Conservation (phyloP, 2,329 filamentous ascomycete genomes). For the Arthrobotrys entomopaga region DNA sequence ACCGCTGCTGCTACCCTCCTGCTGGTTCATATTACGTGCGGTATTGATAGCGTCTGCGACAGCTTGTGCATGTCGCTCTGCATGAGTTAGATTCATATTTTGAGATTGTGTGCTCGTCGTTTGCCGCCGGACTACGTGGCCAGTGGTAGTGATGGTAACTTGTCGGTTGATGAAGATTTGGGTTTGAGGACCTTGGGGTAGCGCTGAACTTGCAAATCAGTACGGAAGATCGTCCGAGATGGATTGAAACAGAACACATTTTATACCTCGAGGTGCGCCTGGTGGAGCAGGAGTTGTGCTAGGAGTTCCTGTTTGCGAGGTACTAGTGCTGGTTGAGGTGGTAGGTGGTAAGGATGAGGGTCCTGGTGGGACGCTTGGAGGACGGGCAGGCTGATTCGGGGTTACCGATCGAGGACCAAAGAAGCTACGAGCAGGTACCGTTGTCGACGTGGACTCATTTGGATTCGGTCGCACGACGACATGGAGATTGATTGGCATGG, state of each 20-base stretch:
- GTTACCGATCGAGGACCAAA: slow-evolving; percentile 15
- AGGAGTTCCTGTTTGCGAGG: not conserved
- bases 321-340: not conserved
- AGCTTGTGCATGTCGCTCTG: not conserved
- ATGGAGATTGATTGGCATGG: slow-evolving; percentile 28
- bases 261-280: not conserved
- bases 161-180: slow-evolving; percentile 27
- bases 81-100: not conserved
- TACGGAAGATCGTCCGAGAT: not conserved
- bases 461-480: slow-evolving; percentile 33
- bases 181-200: slow-evolving; percentile 9
- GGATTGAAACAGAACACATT: not conserved
- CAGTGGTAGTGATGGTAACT: slow-evolving; percentile 34
- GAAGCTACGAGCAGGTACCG: slow-evolving; percentile 20
- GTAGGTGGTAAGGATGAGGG: not conserved
- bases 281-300: not conserved
- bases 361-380: slow-evolving; percentile 4
- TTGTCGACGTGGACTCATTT: not conserved
- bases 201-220: slow-evolving; percentile 3
- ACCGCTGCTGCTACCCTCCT: too few species aligned
- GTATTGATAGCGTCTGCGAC: not conserved
- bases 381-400: not conserved
- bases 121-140: slow-evolving; percentile 15
- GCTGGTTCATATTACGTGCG: not conserved
- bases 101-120: not conserved